Conservation (phyloP, 495 filamentous ascomycete species). For the Trichoderma reesei region DNA sequence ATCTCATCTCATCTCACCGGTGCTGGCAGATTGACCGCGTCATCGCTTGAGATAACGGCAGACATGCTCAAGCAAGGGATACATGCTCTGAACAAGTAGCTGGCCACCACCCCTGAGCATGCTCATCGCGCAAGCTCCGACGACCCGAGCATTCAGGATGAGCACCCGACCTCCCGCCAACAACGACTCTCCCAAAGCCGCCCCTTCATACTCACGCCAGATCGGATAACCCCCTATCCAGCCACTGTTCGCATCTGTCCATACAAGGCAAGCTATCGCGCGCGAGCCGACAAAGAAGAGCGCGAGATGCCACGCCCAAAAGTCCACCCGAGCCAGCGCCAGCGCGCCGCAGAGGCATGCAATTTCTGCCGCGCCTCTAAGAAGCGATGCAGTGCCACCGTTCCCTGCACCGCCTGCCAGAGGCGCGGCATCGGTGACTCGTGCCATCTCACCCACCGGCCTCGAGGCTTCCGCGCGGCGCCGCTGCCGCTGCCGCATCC, state of each 20-base stretch:
- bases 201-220: neutral
- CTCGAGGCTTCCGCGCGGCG: conserved; percentile 1
- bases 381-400: conserved; percentile 12
- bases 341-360: conserved; percentile 12
- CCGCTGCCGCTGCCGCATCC: neutral
- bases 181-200: neutral
- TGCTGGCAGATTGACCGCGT: neutral
- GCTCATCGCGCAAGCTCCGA: neutral
- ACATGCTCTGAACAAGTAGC: neutral
- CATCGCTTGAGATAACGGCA: neutral
- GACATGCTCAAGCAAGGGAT: neutral
- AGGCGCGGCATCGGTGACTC: conserved; percentile 12
- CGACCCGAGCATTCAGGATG: neutral
- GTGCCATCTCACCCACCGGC: conserved; percentile 2
- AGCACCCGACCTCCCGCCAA: no score
- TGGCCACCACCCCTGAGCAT: neutral
- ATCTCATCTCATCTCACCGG: neutral
- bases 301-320: conserved; percentile 11
- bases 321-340: conserved; percentile 11
- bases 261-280: no score
- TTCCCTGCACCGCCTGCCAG: conserved; percentile 11
- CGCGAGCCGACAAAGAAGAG: no score
- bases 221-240: neutral
- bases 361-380: conserved; percentile 11
- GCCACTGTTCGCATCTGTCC: neutral